Conservation (phyloP, 192 early-diverging fungal species). For the Entomortierella chlamydospora region DNA sequence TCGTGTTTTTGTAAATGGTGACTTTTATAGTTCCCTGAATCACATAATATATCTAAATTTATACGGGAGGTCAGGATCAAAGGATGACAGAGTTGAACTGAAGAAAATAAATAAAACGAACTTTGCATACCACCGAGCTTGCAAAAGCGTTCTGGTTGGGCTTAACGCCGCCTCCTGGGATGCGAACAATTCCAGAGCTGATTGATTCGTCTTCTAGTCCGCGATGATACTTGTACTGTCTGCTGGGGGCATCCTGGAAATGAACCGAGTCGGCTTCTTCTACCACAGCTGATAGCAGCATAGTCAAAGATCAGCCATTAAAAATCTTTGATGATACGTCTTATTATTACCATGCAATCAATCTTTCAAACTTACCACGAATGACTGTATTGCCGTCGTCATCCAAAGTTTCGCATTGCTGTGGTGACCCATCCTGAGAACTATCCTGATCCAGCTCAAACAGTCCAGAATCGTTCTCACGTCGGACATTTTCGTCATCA, state of each 20-base stretch:
- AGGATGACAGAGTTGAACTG: neutral
- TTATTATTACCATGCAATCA: neutral
- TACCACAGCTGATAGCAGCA: slow-evolving; percentile 1
- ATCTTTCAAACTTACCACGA: slow-evolving; percentile 15
- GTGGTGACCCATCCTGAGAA: neutral
- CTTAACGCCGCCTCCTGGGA: slow-evolving; percentile 15
- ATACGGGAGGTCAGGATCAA: neutral
- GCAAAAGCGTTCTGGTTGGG: slow-evolving; percentile 12
- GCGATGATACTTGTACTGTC: slow-evolving; percentile 32
- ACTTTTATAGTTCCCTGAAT: slow-evolving; percentile 17
- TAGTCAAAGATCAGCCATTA: neutral
- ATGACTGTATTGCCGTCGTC: neutral
- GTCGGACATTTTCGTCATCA: neutral
- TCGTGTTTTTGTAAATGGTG: slow-evolving; percentile 14
- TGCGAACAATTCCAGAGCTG: slow-evolving; percentile 26
- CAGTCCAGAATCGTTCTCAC: neutral
- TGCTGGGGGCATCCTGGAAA: slow-evolving; percentile 11
- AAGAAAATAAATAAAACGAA: neutral
- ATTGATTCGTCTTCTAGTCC: slow-evolving; percentile 32
- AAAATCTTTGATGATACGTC: neutral
- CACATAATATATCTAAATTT: slow-evolving; percentile 22
- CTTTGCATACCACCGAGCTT: slow-evolving; percentile 12
- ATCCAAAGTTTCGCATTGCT: neutral
- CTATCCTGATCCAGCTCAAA: neutral
- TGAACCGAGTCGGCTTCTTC: neutral